Evolutionary conservation across 2,329 filamentous ascomycete species (phyloP), one percentile per base, ranked within the genome.

Genomic region (Xylariomycetidae sp.): DNA sequence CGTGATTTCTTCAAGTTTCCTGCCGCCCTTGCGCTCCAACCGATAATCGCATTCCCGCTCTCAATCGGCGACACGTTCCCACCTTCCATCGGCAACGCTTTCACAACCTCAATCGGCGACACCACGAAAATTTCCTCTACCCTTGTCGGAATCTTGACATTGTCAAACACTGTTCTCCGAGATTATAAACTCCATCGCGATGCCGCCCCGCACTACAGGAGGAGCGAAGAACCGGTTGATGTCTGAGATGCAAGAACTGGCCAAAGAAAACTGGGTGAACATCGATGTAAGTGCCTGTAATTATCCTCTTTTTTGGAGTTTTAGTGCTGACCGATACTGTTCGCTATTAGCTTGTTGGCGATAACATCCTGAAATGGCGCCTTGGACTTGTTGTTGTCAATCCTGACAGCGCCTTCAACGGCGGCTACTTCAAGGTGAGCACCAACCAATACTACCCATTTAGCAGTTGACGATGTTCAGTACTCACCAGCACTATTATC

Each of bases 331-430:
- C n/a, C n/a, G n/a, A n/a, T n/a, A n/a, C n/a, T n/a, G n/a, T n/a
- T 27, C 10, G 15, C 25, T 37, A 19, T 40, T 51, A 92, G 77
- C 70, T 88, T 22, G 76, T 88, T 45, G 77, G 88, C 51, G 74
- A 81, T n/a, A 88, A 92, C 57, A 79, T 97, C 42, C 83, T 94
- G 56, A 75, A 80, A 44, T 97, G 92, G 90, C 80, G 78, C 40
- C 70, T 97, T 30, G 89, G 85, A 4, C 77, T 98, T 37, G 89
- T 95, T 66, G 87, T 96, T 23, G 77, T 96, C 52, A 97, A 97
- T 62, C 78, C 86, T 1, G 89, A 95, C 50, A 95, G 88, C 42
- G 72, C 84, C 45, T 97, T 94, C 70, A 82, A 95, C 52, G 89
- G 89, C 40, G 92, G 85, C 46, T 98, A 95, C 62, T 88, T 96